Evolutionary conservation across 2,329 filamentous ascomycete genomes (phyloP), one percentile per base, ranked within the genome.

Genomic region (Penicillium polonicum): DNA sequence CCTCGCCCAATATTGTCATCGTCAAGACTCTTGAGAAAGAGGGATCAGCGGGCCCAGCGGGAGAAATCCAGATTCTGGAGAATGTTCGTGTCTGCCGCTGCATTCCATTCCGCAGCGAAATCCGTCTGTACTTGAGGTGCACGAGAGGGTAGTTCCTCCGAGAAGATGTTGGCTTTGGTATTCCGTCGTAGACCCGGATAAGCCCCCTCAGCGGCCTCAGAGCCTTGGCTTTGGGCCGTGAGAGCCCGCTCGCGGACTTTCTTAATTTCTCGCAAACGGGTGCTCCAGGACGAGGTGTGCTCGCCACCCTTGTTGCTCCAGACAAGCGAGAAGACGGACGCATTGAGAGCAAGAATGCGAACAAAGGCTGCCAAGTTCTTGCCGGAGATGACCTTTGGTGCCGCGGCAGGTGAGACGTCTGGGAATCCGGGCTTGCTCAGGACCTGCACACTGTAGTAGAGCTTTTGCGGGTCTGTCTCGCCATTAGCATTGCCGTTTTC

Each of bases 241-340:
- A 74, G 62, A 8, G 74, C 72, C 23, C 77, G 72, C 46, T 95
- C 90, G 29, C 92, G 86, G 49, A 99, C 82, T 44, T 86, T 84
- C 71, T 89, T 88, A 71, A 99, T 95, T 72, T 93, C 90, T 48
- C 89, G 85, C 13, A 97, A 83, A 48, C 94, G 87, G 66, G 88
- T 90, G 58, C 91, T 87, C 94, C 94, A 97, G 9, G 91, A 90
- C 12, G 91, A 94, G 31, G 94, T 83, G 69, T 96, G 88, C 72
- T 96, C 92, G 56, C 89, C 89, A 6, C 88, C 88, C 62, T 75
- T 72, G 33, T 89, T 68, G 46, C 85, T 85, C 91, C 93, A 97
- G n/a, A 97, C 92, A 44, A 89, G 84, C 2, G 90, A 91, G 73
- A 97, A 97, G 9, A 97, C 91, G 15, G 91, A 95, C 0, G 94